Evolutionary conservation across 2,329 filamentous ascomycete species (phyloP), one percentile per base, ranked within the genome.

Genomic region (Thermothelomyces thermophilus): DNA sequence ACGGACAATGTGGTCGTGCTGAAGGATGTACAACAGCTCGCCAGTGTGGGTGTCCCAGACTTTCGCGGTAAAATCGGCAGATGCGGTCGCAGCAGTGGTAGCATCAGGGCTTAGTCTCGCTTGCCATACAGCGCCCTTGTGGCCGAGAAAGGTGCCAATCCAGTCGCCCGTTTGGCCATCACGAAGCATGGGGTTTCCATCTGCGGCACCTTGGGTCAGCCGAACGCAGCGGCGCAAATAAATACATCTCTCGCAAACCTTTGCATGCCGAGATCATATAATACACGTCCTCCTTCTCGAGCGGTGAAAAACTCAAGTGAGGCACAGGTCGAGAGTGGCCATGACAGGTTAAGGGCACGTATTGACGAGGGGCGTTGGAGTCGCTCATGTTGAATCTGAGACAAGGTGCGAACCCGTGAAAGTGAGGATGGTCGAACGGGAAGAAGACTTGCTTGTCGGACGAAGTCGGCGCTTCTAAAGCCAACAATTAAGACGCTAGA

Each of bases 71-170:
- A 98, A 98, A 67, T 98, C 93, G 44, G 93, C 93, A 43, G 90
- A 94, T 41, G 88, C 93, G 30, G 94, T 97, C 9, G 90, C 93
- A 50, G 93, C 91, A 41, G 90, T 84, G 22, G 82, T 83, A 36
- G 90, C 88, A 70, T 97, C 90, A 17, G 87, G 83, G 46, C 90
- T 95, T 31, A 98, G 77, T 60, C 90, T 82, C 47, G 90, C 88
- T 72, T 96, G 90, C 90, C 93, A 98, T 53, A 97, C 91, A 33
- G 93, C 93, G 56, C 93, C 93, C 71, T 98, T 97, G 74, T 98
- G 93, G 35, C 93, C 93, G 62, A 98, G 85, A 66, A 97, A 97
- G 33, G 93, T 97, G 42, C 93, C 93, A 60, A 97, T 97, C 87
- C 90, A 96, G 68, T 96, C 90, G 52, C 93, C 93, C 41, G 91